Conservation (phyloP, 805 yeast genomes). For the Crinitomyces ghanaensis region DNA sequence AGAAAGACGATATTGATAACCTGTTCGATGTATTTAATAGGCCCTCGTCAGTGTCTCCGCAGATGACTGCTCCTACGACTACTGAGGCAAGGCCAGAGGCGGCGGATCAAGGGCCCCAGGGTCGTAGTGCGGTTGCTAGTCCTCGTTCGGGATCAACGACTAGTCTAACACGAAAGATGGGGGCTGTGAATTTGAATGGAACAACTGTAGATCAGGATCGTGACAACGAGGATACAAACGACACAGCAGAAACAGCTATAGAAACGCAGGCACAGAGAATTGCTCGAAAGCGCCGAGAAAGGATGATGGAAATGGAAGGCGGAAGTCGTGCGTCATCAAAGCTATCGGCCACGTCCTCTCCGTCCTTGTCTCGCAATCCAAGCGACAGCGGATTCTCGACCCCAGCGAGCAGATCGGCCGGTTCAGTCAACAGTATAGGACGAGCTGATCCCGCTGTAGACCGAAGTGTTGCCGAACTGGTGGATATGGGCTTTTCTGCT, state of each 20-base stretch:
- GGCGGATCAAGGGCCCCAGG: neutral
- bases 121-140: neutral
- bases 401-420: conserved; percentile 2
- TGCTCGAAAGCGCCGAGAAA: neutral
- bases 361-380: neutral
- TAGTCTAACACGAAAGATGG: neutral
- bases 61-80: neutral
- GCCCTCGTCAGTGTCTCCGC: conserved; percentile 8
- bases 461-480: conserved; percentile 47
- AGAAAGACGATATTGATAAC: conserved; percentile 13
- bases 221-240: neutral
- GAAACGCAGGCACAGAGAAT: too few relatives aligned
- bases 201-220: neutral
- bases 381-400: neutral
- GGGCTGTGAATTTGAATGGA: too few relatives aligned
- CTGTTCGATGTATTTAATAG: conserved; percentile 17
- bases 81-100: neutral
- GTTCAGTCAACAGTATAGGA: too few relatives aligned
- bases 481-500: conserved; percentile 70
- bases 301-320: neutral
- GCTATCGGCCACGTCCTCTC: neutral
- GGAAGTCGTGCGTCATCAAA: neutral
- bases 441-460: too few relatives aligned
- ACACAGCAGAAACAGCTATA: too few relatives aligned
- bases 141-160: neutral